Evolutionary conservation across 129 eudicot species (phyloP), one percentile per base, ranked within the genome.

Genomic region (Flaveria robusta): DNA sequence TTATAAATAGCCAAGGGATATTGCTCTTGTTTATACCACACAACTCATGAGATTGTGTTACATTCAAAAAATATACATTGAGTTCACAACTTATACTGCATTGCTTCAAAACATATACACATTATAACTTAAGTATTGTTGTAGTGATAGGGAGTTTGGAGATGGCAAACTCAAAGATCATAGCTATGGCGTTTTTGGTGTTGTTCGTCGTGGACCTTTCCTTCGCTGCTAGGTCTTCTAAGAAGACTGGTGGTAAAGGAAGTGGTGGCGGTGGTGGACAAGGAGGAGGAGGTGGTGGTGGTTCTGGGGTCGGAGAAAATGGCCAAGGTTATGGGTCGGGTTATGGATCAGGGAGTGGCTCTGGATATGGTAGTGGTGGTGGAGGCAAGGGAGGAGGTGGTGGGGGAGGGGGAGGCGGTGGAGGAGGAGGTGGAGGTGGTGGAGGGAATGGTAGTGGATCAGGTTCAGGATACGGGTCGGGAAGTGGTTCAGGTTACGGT

Each of bases 381-480:
- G 71, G 71, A 18, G 77, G 68, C 18, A 85, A 82, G 34, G 82
- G 84, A 5, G 87, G 85, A 3, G 90, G 90, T 3, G 81, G 82
- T 1, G 89, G 86, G 0, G 89, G 89, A 0, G 89, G 90, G 0
- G 81, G 81, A 0, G 87, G 90, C 0, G 81, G 86, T 0, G 88
- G 86, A 1, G 83, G 86, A 0, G 86, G 88, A 0, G 83, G 84
- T 13, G 86, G 84, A 24, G 84, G 83, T 41, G 86, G 88, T 26
- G 71, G 85, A 37, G 86, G 82, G 18, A 70, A 72, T 19, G 87
- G 87, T 47, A 71, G 76, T 19, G 91, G 89, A 20, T 76, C 83
- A 31, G 88, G 91, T 5, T 83, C 88, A 2, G 88, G 91, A 1
- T 87, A 83, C 52, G 91, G 88, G 81, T 80, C 84, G 18, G 91